These are phyloP conservation scores for Golubevia pallescens DNA, from an alignment of 1,284 basidiomycete species.

Conservation along the genomic window DNA sequence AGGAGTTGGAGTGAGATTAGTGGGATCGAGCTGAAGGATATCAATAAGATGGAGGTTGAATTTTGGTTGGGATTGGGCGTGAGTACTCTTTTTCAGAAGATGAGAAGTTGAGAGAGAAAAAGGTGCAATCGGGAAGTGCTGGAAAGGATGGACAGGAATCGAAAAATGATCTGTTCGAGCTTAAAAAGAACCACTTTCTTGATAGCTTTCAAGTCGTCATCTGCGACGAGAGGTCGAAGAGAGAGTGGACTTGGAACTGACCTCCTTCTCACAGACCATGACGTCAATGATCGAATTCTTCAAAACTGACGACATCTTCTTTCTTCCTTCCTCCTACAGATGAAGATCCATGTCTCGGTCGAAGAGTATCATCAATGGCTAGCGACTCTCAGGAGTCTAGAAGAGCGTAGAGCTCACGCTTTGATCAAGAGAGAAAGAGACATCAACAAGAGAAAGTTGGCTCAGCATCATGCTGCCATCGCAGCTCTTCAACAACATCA, in stretches of 20 bases:
- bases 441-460: background rate
- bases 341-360: slow-evolving; percentile 42
- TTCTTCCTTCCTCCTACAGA: slow-evolving; percentile 6
- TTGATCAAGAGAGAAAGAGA: slow-evolving; percentile 30
- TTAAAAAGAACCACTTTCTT: too few relatives aligned
- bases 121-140: too few relatives aligned
- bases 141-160: too few relatives aligned
- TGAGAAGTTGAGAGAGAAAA: too few relatives aligned
- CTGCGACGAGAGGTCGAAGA: too few relatives aligned
- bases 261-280: too few relatives aligned
- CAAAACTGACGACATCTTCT: background rate
- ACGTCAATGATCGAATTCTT: too few relatives aligned
- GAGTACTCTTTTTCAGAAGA: too few relatives aligned
- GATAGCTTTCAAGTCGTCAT: too few relatives aligned
- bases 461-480: background rate
- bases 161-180: too few relatives aligned
- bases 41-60: slow-evolving; percentile 62
- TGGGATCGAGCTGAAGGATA: slow-evolving; percentile 48
- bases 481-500: background rate
- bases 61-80: slow-evolving; percentile 52
- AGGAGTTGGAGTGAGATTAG: slow-evolving; percentile 63
- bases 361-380: slow-evolving; percentile 50
- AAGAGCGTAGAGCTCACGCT: slow-evolving; percentile 30
- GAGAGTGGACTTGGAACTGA: too few relatives aligned
- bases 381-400: slow-evolving; percentile 30